Evolutionary conservation across 306 rosid species (phyloP).

Genomic region (Lupinus albus): DNA sequence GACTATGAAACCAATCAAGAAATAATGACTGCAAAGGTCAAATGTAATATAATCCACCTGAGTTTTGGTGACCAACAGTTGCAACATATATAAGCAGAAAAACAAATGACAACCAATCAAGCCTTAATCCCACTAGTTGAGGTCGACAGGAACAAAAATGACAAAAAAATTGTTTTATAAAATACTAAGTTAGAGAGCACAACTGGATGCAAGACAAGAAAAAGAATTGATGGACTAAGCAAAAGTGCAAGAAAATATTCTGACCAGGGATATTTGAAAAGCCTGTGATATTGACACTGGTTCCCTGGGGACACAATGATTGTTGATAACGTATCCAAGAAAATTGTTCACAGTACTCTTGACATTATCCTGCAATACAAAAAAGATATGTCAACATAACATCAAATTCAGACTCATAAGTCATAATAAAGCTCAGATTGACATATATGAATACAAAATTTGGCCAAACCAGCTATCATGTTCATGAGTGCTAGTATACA

Average conservation of each 20-base stretch:
- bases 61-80: neutral
- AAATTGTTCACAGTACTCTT: slow-evolving; percentile 53
- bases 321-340: slow-evolving; percentile 61
- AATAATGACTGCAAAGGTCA: neutral
- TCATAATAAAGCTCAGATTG: slow-evolving; percentile 9
- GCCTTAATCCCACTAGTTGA: no score
- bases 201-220: neutral
- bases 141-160: no score
- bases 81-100: neutral
- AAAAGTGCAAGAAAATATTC: slow-evolving; percentile 41
- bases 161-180: slow-evolving; percentile 24
- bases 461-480: neutral
- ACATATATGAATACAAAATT: slow-evolving; percentile 2
- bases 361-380: slow-evolving; percentile 61
- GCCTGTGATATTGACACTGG: slow-evolving; percentile 64
- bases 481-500: neutral
- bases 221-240: neutral
- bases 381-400: slow-evolving; percentile 29
- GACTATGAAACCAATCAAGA: neutral
- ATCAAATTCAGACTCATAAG: slow-evolving; percentile 27
- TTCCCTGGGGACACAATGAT: slow-evolving; percentile 62
- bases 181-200: slow-evolving; percentile 7
- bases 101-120: neutral
- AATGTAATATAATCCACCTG: neutral
- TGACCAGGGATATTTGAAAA: slow-evolving; percentile 85